Conservation (phyloP, 2,329 filamentous ascomycete species). For the Pseudofabraea citricarpa region DNA sequence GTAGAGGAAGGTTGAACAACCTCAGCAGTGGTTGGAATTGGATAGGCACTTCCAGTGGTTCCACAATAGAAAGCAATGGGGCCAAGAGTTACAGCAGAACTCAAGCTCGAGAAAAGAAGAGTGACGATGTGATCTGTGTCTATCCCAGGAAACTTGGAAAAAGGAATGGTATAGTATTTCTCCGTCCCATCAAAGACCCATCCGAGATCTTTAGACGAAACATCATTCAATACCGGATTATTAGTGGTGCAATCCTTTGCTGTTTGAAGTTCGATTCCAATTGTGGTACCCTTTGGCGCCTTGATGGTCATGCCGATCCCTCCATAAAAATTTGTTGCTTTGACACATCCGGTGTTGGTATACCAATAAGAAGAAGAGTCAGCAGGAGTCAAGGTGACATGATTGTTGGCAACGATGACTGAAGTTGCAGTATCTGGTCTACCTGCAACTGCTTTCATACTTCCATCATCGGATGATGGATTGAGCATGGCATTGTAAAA, state of each 20-base stretch:
- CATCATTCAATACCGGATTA: conserved; percentile 21
- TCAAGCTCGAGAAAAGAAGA: conserved; percentile 45
- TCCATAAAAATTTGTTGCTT: conserved; percentile 44
- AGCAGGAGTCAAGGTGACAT: conserved; percentile 45
- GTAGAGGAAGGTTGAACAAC: conserved; percentile 40
- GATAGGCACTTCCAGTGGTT: conserved; percentile 41
- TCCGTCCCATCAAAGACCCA: conserved; percentile 58
- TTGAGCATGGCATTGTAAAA: conserved; percentile 54
- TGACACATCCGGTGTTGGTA: conserved; percentile 49
- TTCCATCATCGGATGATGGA: conserved; percentile 51
- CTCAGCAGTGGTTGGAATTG: conserved; percentile 35
- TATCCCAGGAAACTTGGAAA: conserved; percentile 44
- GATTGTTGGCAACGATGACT: conserved; percentile 46
- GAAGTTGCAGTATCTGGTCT: conserved; percentile 31
- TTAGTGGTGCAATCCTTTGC: conserved; percentile 33
- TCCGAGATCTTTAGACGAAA: conserved; percentile 42
- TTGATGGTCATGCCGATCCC: conserved; percentile 52
- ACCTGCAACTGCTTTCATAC: conserved; percentile 34
- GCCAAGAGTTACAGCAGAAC: conserved; percentile 43
- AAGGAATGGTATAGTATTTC: conserved; percentile 53
- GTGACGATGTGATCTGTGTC: conserved; percentile 47
- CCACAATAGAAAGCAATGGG: conserved; percentile 57
- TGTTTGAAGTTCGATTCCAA: conserved; percentile 47
- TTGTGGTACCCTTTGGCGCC: conserved; percentile 44
- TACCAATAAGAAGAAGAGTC: conserved; percentile 51